Percentiles rank a stretch among this genome's conserved stretches.
These are phyloP conservation scores for Neurospora sublineolata DNA, from an alignment of 495 filamentous ascomycete genomes.

Conservation along the genomic window DNA sequence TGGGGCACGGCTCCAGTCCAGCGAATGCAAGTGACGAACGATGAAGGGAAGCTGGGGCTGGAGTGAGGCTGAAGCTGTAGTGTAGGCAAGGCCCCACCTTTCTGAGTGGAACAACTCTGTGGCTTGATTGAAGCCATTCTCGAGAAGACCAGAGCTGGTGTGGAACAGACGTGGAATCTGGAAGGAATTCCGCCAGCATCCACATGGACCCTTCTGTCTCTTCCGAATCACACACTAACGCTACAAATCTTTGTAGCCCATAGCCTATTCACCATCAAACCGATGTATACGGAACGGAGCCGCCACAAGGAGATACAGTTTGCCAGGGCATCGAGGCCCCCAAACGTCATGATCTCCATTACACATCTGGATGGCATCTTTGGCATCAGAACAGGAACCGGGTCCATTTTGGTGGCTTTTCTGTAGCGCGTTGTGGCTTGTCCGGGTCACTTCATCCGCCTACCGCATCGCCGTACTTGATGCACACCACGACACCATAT, in stretches of 20 bases:
- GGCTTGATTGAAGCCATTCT: not conserved
- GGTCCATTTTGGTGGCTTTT: not conserved
- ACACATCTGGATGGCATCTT: not conserved
- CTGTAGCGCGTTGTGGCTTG: not conserved
- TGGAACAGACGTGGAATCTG: not conserved
- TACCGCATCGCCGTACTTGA: not conserved
- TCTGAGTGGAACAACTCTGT: not conserved
- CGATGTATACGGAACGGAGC: not conserved
- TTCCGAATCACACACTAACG: not conserved
- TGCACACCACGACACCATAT: not conserved
- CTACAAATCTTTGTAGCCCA: not conserved
- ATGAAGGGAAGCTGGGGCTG: not conserved
- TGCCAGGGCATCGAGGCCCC: not conserved
- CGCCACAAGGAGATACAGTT: not conserved
- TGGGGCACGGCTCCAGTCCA: not conserved
- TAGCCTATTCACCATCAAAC: not conserved
- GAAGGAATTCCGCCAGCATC: not conserved
- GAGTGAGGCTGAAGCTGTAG: constrained; percentile 4
- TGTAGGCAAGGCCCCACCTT: not conserved
- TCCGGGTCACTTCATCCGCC: not conserved
- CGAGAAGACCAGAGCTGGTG: not conserved
- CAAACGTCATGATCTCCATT: not conserved
- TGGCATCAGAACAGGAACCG: not conserved
- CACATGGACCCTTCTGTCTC: not conserved
- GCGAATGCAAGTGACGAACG: not conserved